Base-by-base conservation (phyloP, 2,329 filamentous ascomycete species). In the Claviceps sp. region DNA sequence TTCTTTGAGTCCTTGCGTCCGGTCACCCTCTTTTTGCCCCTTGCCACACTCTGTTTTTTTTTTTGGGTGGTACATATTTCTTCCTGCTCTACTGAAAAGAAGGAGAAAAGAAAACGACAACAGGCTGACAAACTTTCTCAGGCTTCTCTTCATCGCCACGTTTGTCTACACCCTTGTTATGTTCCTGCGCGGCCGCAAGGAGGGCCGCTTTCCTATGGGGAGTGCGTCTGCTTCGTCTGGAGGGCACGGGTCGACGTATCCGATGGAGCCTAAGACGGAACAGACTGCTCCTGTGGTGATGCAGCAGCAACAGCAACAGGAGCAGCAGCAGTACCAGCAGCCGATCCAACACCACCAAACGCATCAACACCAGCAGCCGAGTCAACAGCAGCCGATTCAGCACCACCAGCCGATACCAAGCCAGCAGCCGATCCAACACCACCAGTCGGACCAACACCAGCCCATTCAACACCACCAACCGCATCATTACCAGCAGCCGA, bases 71-170 rank as follows among this genome's bases (percentile, higher is more conserved):
- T 24, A 24, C 24, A 4, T 24, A 26, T 6, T 7, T 30, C 26
- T 30, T 30, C 26, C 26, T 30, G 26, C 8, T 30, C 30, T 30
- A 11, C 30, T 30, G 9, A 30, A 30, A 30, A 30, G 2, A 30
- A 7, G 24, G 24, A 26, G 24, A 30, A 8, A 9, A 1, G 26
- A 22, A 22, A 16, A 42, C 40, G 11, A 13, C 9, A 43, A 1
- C 8, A 24, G 5, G 18, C 37, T 45, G n/a, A 20, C 20, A n/a
- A 26, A 16, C 18, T 46, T n/a, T 13, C 22, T 2, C 18, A 71
- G 69, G 62, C 51, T 72, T 20, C 60, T 71, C 8, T 72, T 69
- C 54, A 63, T 70, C 37, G 64, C 59, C 9, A 63, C 64, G 37
- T 67, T 71, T 26, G 60, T 62, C 51, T 70, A 63, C 62, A 66